A percentile compares a stretch with the other conserved stretches of the same genome.
phyloP scores from a whole-genome alignment of 192 early-diverging fungal genomes.

The Coemansia sp. region DNA sequence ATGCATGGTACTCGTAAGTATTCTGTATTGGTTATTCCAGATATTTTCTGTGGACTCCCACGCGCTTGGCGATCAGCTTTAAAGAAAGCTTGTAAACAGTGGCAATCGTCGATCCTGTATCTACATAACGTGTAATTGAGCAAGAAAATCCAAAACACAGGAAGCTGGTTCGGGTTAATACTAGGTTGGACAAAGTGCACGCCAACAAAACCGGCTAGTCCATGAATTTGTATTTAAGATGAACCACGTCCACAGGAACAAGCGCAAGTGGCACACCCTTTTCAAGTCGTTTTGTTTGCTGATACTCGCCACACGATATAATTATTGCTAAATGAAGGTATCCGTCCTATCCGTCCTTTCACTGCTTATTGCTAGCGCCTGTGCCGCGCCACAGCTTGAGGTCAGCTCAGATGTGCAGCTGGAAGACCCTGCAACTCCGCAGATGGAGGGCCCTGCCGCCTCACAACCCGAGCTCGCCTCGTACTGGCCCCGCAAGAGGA shows the following conservation, averaged over 20 bases:
- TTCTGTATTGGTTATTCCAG: too few relatives aligned
- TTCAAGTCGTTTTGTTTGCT: background rate
- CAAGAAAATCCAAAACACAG: background rate
- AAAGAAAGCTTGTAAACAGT: too few relatives aligned
- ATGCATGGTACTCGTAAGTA: too few relatives aligned
- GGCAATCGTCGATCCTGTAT: too few relatives aligned
- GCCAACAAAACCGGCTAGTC: background rate
- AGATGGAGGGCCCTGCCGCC: background rate
- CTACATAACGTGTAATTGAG: too few relatives aligned
- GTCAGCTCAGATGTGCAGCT: background rate
- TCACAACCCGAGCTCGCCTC: background rate
- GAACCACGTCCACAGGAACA: background rate
- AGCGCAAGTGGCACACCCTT: too few relatives aligned
- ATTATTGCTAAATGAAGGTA: background rate
- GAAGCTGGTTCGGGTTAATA: background rate
- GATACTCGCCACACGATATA: too few relatives aligned
- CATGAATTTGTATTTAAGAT: background rate
- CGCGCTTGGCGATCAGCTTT: too few relatives aligned
- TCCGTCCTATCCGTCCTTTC: background rate
- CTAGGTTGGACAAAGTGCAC: background rate
- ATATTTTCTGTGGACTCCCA: too few relatives aligned
- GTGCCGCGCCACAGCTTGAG: background rate
- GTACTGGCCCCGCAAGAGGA: conserved; percentile 14
- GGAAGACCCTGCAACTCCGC: background rate
- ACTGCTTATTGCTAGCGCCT: background rate